Percentiles rank a stretch among this genome's conserved stretches.
These are phyloP conservation scores for Camelina hispida DNA, from an alignment of 345 rosid species.

Conservation along the genomic window DNA sequence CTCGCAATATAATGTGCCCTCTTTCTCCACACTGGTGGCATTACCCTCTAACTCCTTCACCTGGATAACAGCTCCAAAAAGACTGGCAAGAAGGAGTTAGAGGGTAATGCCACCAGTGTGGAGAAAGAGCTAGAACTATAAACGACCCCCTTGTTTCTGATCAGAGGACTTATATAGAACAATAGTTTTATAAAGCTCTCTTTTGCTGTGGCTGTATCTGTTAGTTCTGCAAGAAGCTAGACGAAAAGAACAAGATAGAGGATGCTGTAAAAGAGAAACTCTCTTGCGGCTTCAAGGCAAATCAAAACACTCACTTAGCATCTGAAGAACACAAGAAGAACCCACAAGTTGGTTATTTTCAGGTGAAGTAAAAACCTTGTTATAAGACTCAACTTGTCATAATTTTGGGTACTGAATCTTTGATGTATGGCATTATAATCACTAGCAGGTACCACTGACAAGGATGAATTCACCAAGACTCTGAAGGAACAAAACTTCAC, in stretches of 20 bases:
- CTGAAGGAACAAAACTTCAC: slow-evolving; percentile 51
- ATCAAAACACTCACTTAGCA: slow-evolving; percentile 12
- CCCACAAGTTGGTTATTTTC: slow-evolving; percentile 17
- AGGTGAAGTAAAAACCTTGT: slow-evolving; percentile 7
- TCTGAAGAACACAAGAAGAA: slow-evolving; percentile 30
- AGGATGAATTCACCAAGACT: slow-evolving; percentile 57
- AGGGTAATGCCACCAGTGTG: too few species aligned
- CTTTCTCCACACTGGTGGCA: too few species aligned
- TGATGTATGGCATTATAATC: slow-evolving; percentile 28
- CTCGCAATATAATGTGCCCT: too few species aligned
- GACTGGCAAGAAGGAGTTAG: too few species aligned
- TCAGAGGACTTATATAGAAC: not conserved
- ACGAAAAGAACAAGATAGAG: slow-evolving; percentile 56
- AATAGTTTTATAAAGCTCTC: slow-evolving; percentile 14
- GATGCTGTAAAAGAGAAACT: slow-evolving; percentile 49
- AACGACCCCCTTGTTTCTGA: slow-evolving; percentile 3
- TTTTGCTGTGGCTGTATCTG: slow-evolving; percentile 29
- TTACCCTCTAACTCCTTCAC: too few species aligned
- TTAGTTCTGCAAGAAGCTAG: slow-evolving; percentile 69
- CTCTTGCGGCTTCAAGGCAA: slow-evolving; percentile 52
- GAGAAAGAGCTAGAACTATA: slow-evolving; percentile 68
- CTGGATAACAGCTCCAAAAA: too few species aligned
- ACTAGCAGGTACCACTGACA: slow-evolving; percentile 51
- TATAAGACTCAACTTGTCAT: slow-evolving; percentile 13
- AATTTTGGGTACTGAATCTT: not conserved